These are phyloP conservation scores for Dacryopinax primogenitus DNA, from an alignment of 768 basidiomycete species.

Conservation along the genomic window DNA sequence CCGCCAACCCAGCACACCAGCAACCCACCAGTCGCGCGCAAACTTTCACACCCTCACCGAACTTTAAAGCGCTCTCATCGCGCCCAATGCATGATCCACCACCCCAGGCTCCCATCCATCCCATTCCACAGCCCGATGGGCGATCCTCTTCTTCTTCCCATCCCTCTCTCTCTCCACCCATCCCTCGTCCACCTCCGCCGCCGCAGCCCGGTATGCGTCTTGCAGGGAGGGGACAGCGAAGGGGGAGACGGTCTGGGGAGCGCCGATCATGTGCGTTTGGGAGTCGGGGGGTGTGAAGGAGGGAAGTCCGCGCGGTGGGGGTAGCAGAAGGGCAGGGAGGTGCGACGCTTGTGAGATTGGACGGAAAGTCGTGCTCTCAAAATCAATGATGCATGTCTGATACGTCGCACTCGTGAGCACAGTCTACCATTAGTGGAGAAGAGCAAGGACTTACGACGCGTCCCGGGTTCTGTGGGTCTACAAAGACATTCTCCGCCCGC, in stretches of 20 bases:
- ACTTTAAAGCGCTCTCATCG: constrained; percentile 4
- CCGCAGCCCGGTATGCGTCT: neutral
- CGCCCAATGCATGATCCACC: constrained; percentile 56
- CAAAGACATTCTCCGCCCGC: constrained; percentile 74
- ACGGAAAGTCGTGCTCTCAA: constrained; percentile 81
- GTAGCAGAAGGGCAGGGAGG: constrained; percentile 63
- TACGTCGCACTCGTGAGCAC: neutral
- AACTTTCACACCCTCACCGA: no score
- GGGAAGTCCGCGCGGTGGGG: constrained; percentile 29
- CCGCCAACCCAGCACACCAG: no score
- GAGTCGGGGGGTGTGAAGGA: constrained; percentile 15
- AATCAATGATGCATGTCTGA: constrained; percentile 78
- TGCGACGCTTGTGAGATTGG: constrained; percentile 79
- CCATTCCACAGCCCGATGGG: constrained; percentile 75
- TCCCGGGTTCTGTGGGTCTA: constrained; percentile 52
- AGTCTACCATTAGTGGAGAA: neutral
- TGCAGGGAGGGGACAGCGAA: neutral
- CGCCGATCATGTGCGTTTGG: neutral
- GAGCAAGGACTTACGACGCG: constrained; percentile 45
- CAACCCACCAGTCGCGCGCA: no score
- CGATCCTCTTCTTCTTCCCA: constrained; percentile 55
- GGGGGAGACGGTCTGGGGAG: neutral
- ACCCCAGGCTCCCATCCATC: constrained; percentile 86
- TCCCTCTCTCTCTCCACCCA: constrained; percentile 63
- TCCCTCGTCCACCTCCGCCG: constrained; percentile 31